Evolutionary conservation across 352 stramenopile species (phyloP).

Genomic region (Globisporangium rhizosaccharum): DNA sequence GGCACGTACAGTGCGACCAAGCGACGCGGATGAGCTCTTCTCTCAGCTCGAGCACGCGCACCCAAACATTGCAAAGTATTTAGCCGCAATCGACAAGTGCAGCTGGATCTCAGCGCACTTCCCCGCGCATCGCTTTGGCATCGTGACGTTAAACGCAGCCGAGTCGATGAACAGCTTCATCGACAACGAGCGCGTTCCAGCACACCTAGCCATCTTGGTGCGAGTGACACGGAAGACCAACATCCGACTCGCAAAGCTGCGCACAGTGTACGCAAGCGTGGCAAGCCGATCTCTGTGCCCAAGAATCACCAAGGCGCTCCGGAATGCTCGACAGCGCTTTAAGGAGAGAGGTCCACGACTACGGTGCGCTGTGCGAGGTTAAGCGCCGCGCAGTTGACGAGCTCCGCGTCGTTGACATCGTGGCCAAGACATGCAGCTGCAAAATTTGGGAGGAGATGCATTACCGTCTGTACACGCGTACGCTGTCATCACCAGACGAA

Average conservation of each 20-base stretch:
- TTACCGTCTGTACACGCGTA: background rate
- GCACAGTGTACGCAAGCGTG: background rate
- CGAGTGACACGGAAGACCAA: background rate
- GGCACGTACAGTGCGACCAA: background rate
- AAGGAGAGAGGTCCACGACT: background rate
- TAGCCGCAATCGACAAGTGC: background rate
- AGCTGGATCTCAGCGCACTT: slow-evolving; percentile 1
- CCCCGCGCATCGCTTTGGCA: background rate
- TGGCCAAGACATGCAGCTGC: background rate
- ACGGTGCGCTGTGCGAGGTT: background rate
- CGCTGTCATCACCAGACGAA: background rate
- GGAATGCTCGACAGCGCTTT: background rate
- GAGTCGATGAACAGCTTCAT: slow-evolving; percentile 5
- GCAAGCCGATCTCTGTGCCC: background rate
- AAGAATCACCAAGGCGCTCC: background rate
- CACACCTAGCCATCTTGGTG: background rate
- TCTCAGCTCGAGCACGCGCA: background rate
- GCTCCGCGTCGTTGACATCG: background rate
- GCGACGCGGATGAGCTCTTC: background rate
- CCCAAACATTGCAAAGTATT: background rate
- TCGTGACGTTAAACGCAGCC: background rate
- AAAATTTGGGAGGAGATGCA: background rate
- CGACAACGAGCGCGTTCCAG: background rate
- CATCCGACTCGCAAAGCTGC: background rate
- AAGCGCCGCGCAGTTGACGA: background rate